These are phyloP conservation scores for Lojkania enalia DNA, from an alignment of 2,329 filamentous ascomycete genomes.

Conservation along the genomic window DNA sequence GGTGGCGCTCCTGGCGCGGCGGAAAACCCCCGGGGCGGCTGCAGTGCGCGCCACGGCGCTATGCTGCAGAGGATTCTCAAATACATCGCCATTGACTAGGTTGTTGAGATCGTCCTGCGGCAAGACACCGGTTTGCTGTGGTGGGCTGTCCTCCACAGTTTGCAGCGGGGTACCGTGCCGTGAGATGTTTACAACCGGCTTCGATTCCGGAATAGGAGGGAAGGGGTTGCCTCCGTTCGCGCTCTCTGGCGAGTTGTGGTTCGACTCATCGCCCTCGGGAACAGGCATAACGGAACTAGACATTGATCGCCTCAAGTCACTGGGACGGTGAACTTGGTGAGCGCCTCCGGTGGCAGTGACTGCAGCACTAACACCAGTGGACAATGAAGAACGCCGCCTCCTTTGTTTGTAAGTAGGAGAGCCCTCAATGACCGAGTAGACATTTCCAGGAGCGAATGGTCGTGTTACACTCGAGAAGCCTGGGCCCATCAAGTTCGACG, in stretches of 20 bases:
- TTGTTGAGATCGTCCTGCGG: slow-evolving; percentile 69
- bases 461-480: slow-evolving; percentile 75
- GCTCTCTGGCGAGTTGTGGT: slow-evolving; percentile 77
- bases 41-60: slow-evolving; percentile 63
- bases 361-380: slow-evolving; percentile 74
- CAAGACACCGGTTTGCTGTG: slow-evolving; percentile 64
- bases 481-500: slow-evolving; percentile 77
- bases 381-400: slow-evolving; percentile 88
- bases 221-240: slow-evolving; percentile 59
- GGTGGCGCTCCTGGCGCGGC: slow-evolving; percentile 89
- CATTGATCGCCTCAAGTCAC: slow-evolving; percentile 87
- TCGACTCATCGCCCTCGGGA: slow-evolving; percentile 76
- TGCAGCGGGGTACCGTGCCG: slow-evolving; percentile 89
- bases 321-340: slow-evolving; percentile 74
- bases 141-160: slow-evolving; percentile 79
- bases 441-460: slow-evolving; percentile 72
- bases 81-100: slow-evolving; percentile 43
- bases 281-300: slow-evolving; percentile 84
- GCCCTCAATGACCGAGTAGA: slow-evolving; percentile 95
- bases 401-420: slow-evolving; percentile 99
- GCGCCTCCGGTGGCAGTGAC: slow-evolving; percentile 59
- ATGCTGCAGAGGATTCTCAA: slow-evolving; percentile 54
- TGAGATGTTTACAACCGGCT: slow-evolving; percentile 75
- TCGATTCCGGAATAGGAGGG: slow-evolving; percentile 72
- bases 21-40: slow-evolving; percentile 72